Evolutionary conservation across 306 rosid species (phyloP).

Genomic region (Herpetospermum pedunculosum): DNA sequence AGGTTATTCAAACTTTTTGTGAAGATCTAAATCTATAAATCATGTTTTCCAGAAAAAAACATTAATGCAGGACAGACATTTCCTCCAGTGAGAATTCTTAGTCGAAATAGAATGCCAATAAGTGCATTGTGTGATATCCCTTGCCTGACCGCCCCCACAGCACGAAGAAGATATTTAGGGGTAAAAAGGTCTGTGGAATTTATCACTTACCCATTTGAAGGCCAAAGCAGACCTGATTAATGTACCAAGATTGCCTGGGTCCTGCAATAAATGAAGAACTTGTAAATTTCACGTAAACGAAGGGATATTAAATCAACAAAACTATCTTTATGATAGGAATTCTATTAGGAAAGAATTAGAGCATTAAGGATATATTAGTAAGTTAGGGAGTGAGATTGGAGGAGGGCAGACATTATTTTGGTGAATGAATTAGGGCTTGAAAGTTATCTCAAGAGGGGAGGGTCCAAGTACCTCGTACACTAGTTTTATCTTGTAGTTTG

Average conservation of each 20-base stretch:
- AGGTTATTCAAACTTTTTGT: neutral
- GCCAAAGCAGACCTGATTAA: slow-evolving; percentile 82
- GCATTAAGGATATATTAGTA: no score
- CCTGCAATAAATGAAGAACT: slow-evolving; percentile 39
- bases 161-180: neutral
- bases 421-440: no score
- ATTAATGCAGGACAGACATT: neutral
- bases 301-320: neutral
- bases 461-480: no score
- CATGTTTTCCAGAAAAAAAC: neutral
- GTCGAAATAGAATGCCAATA: neutral
- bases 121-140: neutral
- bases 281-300: neutral
- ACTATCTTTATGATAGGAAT: no score
- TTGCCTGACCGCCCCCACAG: neutral
- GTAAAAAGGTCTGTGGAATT: neutral
- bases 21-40: neutral
- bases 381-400: no score
- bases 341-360: no score
- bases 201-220: slow-evolving; percentile 75
- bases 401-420: no score
- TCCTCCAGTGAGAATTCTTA: neutral
- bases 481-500: no score
- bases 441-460: no score
- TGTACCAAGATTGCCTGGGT: slow-evolving; percentile 88